phyloP scores from a whole-genome alignment of 2,329 filamentous ascomycete genomes.

The Exophiala dermatitidis region DNA sequence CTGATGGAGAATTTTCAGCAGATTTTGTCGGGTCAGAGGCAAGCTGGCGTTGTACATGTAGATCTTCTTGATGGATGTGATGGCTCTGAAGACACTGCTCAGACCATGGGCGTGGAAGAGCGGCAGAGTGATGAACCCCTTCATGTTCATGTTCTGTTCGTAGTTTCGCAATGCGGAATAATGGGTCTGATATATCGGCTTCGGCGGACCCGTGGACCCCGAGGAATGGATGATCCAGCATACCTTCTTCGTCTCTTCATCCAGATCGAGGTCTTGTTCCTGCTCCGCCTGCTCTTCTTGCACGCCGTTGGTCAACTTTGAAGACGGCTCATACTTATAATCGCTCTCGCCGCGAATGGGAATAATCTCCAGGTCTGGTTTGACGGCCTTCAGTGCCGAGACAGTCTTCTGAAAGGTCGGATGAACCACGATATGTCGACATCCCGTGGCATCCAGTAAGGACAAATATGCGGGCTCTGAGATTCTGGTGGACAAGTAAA shows the following conservation, averaged over 20 bases:
- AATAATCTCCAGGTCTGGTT: conserved; percentile 28
- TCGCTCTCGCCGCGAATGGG: conserved; percentile 27
- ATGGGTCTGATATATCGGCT: conserved; percentile 41
- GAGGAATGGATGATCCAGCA: conserved; percentile 44
- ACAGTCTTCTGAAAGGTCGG: conserved; percentile 27
- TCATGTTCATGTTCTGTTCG: conserved; percentile 14
- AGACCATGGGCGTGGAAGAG: conserved; percentile 55
- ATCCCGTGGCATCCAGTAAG: conserved; percentile 35
- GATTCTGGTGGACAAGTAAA: conserved; percentile 50
- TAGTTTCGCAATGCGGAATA: conserved; percentile 18
- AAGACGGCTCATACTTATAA: conserved; percentile 14
- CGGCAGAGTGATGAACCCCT: conserved; percentile 43
- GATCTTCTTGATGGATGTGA: conserved; percentile 46
- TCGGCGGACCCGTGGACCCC: conserved; percentile 44
- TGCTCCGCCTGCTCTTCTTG: conserved; percentile 20
- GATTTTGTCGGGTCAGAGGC: conserved; percentile 47
- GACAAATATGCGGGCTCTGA: conserved; percentile 44
- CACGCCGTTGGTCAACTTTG: too few relatives aligned
- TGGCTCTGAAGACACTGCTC: conserved; percentile 47
- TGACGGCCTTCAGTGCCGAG: conserved; percentile 23
- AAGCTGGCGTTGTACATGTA: conserved; percentile 50
- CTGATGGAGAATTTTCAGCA: conserved; percentile 41
- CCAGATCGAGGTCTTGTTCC: conserved; percentile 30
- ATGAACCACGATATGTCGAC: conserved; percentile 32
- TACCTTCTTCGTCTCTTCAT: conserved; percentile 26